phyloP scores from a whole-genome alignment of 352 stramenopile genomes.

The Phytophthora syringae region DNA sequence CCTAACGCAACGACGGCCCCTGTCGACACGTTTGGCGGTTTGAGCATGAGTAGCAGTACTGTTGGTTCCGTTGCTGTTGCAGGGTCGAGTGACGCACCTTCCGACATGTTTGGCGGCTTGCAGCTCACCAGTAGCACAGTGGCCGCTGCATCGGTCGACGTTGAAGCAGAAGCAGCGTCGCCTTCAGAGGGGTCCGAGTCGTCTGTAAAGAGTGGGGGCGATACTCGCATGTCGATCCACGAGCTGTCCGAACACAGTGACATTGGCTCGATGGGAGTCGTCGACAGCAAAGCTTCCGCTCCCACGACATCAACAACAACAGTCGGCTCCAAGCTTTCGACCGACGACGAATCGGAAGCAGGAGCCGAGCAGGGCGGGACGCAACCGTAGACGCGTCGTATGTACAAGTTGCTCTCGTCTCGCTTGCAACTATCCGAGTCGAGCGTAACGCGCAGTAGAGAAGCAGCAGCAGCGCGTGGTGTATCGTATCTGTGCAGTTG shows the following conservation, averaged over 20 bases:
- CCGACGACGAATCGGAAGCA: constrained; percentile 16
- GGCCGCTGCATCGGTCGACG: constrained; percentile 3
- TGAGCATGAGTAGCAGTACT: constrained; percentile 19
- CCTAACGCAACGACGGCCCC: too few relatives aligned
- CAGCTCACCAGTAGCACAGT: constrained; percentile 11
- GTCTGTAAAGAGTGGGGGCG: constrained; percentile 26
- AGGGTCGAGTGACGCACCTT: too few relatives aligned
- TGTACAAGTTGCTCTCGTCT: constrained; percentile 20
- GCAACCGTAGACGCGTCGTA: constrained; percentile 31
- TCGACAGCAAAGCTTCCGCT: not conserved
- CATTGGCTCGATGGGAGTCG: constrained; percentile 1
- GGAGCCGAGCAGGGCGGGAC: constrained; percentile 17
- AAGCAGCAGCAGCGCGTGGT: constrained; percentile 23
- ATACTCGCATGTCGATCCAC: constrained; percentile 58
- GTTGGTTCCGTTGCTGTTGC: too few relatives aligned
- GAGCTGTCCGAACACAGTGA: constrained; percentile 51
- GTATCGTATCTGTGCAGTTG: constrained; percentile 22
- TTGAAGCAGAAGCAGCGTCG: constrained; percentile 4
- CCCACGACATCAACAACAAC: constrained; percentile 14
- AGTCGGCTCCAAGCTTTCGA: constrained; percentile 24
- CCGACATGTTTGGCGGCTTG: too few relatives aligned
- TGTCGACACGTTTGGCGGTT: constrained; percentile 19
- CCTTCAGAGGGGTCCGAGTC: constrained; percentile 4
- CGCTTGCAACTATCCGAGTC: constrained; percentile 7
- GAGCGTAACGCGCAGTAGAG: not conserved